Base-by-base conservation (phyloP, 371 early-diverging fungal genomes). In the Mucor lusitanicus region DNA sequence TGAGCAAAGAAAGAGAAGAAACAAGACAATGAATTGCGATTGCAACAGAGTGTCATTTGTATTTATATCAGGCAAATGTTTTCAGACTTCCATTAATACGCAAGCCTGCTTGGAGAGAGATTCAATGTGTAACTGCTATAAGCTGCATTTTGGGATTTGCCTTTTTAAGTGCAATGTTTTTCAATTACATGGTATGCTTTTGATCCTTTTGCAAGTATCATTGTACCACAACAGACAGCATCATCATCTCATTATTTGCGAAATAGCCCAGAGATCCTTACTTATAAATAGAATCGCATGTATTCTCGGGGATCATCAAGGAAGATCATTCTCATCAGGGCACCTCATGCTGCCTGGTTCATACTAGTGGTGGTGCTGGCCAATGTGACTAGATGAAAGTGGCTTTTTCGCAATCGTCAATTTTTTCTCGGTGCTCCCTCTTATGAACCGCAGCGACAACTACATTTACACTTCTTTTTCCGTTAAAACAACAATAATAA, bases 71-170 rank as follows among this genome's bases (percentile, higher is more conserved):
- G 28, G n/a, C 42, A 30, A 66, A 60, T 66, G 67, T 66, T 66
- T 66, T 66, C 55, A 59, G 7, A 66, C 67, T 66, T 66, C 67
- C 66, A 55, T 63, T 63, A 55, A 48, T 55, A 15, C 37, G 37
- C 9, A 35, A 53, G 39, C 13, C 23, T n/a, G 23, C 19, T 48
- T 32, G 28, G 23, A 40, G 23, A 59, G 30, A 9, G 40, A n/a
- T 3, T 40, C 40, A 53, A 39, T 59, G 59, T 59, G 59, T 59
- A 59, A 59, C 59, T 59, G 39, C 25, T 37, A 13, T 25, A 5
- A 12, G 39, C 6, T 59, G 25, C 37, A 60, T 17, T 60, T 60
- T 60, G 25, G 27, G 60, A 60, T 44, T 60, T 60, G 21, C 60
- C 60, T 42, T 33, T 44, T 60, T 60, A 60, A 60, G 60, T n/a